A percentile compares a stretch with the other conserved stretches of the same genome.
These are phyloP conservation scores for Botrytis sinoallii DNA, from an alignment of 2,329 filamentous ascomycete genomes.

Conservation along the genomic window DNA sequence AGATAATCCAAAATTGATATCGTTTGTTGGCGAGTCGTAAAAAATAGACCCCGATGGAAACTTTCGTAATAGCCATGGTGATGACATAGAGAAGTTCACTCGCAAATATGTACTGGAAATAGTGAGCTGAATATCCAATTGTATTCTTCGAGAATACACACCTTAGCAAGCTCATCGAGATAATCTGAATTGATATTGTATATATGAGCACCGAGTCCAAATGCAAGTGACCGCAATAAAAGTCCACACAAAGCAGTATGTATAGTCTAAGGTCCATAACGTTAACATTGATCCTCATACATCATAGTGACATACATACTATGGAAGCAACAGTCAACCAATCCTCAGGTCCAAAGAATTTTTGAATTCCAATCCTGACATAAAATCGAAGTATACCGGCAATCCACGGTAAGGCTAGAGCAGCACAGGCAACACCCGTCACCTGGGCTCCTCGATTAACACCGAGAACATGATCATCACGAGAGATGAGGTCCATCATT, in stretches of 20 bases:
- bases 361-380: conserved; percentile 33
- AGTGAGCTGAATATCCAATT: neutral
- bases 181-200: conserved; percentile 26
- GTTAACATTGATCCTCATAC: neutral
- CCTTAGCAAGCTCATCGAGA: conserved; percentile 31
- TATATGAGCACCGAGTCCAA: conserved; percentile 35
- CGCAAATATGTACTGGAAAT: conserved; percentile 28
- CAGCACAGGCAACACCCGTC: conserved; percentile 36
- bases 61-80: conserved; percentile 33
- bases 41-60: conserved; percentile 34
- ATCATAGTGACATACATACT: conserved; percentile 18
- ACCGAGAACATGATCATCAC: neutral
- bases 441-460: conserved; percentile 32
- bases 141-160: conserved; percentile 7
- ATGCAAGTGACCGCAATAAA: conserved; percentile 26
- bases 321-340: conserved; percentile 35
- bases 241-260: conserved; percentile 33
- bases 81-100: conserved; percentile 36
- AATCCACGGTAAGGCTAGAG: conserved; percentile 40
- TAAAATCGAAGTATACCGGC: conserved; percentile 34
- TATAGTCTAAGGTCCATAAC: conserved; percentile 24
- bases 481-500: neutral
- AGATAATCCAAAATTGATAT: conserved; percentile 32
- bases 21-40: conserved; percentile 31
- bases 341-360: conserved; percentile 36